Evolutionary conservation across 2,329 filamentous ascomycete species (phyloP).

Genomic region (Xylariaceae sp.): DNA sequence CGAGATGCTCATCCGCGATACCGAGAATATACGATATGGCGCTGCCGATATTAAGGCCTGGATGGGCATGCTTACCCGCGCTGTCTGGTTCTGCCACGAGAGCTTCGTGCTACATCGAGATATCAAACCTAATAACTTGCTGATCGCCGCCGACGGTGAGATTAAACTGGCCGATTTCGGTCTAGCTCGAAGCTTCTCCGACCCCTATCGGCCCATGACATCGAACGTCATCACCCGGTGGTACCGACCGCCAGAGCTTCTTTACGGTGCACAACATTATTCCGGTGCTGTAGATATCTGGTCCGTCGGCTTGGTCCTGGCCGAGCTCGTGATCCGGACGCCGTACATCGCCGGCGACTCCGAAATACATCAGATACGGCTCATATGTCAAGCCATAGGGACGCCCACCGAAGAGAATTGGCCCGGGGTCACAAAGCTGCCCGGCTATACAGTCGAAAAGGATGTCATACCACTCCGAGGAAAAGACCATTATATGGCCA

Average conservation of each 20-base stretch:
- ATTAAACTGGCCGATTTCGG: slow-evolving; percentile 98
- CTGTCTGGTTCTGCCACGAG: slow-evolving; percentile 94
- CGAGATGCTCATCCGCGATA: slow-evolving; percentile 88
- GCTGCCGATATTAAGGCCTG: slow-evolving; percentile 92
- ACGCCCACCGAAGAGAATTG: slow-evolving; percentile 92
- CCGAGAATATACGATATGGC: slow-evolving; percentile 70
- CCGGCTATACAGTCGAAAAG: slow-evolving; percentile 70
- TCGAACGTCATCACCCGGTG: slow-evolving; percentile 92
- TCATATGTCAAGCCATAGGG: slow-evolving; percentile 80
- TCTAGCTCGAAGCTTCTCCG: slow-evolving; percentile 81
- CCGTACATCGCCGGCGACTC: slow-evolving; percentile 80
- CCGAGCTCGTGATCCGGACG: slow-evolving; percentile 76
- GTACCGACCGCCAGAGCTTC: slow-evolving; percentile 91
- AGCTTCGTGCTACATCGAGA: slow-evolving; percentile 92
- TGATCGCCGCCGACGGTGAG: slow-evolving; percentile 88
- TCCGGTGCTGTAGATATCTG: slow-evolving; percentile 88
- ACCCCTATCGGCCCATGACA: slow-evolving; percentile 86
- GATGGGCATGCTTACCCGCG: slow-evolving; percentile 95
- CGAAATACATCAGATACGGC: slow-evolving; percentile 78
- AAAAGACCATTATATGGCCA: slow-evolving; percentile 65
- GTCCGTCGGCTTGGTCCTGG: slow-evolving; percentile 89
- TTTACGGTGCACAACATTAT: slow-evolving; percentile 87
- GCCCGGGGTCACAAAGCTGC: slow-evolving; percentile 80
- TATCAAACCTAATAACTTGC: slow-evolving; percentile 97
- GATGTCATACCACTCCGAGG: slow-evolving; percentile 55